Evolutionary conservation across 164 flowering plant genomes (phyloP), one percentile per base, ranked within the genome.

Genomic region (Stephania japonica): DNA sequence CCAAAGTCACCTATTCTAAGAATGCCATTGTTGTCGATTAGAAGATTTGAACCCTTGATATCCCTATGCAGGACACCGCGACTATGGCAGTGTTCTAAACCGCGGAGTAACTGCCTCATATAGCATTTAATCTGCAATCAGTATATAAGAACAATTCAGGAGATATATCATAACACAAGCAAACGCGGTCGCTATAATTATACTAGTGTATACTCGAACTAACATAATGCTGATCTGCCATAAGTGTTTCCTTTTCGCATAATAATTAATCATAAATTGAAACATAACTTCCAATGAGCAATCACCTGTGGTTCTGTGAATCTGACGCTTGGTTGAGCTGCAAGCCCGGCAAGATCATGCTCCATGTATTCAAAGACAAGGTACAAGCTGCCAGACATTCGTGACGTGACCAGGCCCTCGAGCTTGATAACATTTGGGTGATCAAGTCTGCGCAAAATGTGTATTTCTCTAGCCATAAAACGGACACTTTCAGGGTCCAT

Each of bases 401-500:
- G 84, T 21, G 97, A 91, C 19, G 92, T 86, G 68, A 90, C 83
- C 61, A 90, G 72, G 68, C 96, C 91, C 81, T 92, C 94, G 53
- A 92, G 91, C 83, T 88, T 92, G 84, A 92, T 83, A 70, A 92
- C 84, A 83, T 90, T 92, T 24, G 96, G 96, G 72, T 92, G 97
- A 81, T 90, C 90, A 69, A 92, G 91, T 81, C 87, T 85, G 47
- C 97, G 92, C 68, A 89, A 75, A 71, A 91, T 79, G 70, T 84
- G 77, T 75, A 92, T 92, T 84, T 92, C 97, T 79, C 97, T 85
- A 7, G 96, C 91, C 97, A 92, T 92, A 79, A 92, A 92, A 63
- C 94, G 91, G 16, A 92, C 96, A 75, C 97, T 92, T 83, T 90
- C 97, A 53, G 98, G 98, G 77, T 92, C 98, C 89, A 88, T 86